phyloP scores from a whole-genome alignment of 2,329 filamentous ascomycete genomes.

The Ceratocystiopsis minuta region DNA sequence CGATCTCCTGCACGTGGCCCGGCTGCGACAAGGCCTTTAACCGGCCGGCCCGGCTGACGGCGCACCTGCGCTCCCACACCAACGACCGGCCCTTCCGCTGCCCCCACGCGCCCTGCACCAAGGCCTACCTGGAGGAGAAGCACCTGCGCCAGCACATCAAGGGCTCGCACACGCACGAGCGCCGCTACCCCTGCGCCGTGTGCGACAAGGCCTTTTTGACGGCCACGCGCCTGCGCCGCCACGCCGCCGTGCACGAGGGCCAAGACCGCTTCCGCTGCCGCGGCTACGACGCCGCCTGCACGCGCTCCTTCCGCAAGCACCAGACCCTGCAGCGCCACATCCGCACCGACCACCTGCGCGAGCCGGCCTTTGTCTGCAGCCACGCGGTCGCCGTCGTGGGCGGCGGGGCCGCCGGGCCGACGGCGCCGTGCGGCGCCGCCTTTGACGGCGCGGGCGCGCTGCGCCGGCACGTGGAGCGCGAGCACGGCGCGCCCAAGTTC shows the following conservation, averaged over 20 bases:
- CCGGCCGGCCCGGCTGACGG: conserved; percentile 59
- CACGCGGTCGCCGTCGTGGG: conserved; percentile 17
- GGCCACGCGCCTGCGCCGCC: conserved; percentile 56
- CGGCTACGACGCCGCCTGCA: conserved; percentile 49
- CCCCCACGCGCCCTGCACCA: conserved; percentile 43
- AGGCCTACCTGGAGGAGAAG: conserved; percentile 71
- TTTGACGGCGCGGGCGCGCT: conserved; percentile 61
- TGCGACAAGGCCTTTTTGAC: conserved; percentile 74
- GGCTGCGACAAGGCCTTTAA: conserved; percentile 74
- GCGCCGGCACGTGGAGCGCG: conserved; percentile 49
- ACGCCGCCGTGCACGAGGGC: conserved; percentile 61
- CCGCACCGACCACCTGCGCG: conserved; percentile 52
- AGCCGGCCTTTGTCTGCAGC: conserved; percentile 54
- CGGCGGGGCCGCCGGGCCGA: neutral
- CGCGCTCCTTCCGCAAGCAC: conserved; percentile 69
- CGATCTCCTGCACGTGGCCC: conserved; percentile 54
- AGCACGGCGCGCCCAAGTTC: conserved; percentile 53
- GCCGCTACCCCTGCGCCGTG: conserved; percentile 53
- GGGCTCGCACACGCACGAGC: conserved; percentile 55
- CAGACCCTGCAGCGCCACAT: conserved; percentile 74
- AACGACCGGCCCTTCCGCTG: conserved; percentile 71
- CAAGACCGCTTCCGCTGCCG: conserved; percentile 59
- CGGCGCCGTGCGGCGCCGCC: conserved; percentile 38
- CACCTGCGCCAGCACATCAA: conserved; percentile 76
- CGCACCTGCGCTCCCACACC: conserved; percentile 70